A percentile compares a stretch with the other conserved stretches of the same genome.
Evolutionary conservation across 2,329 filamentous ascomycete genomes (phyloP).

Genomic region (Fusarium cicatricum): DNA sequence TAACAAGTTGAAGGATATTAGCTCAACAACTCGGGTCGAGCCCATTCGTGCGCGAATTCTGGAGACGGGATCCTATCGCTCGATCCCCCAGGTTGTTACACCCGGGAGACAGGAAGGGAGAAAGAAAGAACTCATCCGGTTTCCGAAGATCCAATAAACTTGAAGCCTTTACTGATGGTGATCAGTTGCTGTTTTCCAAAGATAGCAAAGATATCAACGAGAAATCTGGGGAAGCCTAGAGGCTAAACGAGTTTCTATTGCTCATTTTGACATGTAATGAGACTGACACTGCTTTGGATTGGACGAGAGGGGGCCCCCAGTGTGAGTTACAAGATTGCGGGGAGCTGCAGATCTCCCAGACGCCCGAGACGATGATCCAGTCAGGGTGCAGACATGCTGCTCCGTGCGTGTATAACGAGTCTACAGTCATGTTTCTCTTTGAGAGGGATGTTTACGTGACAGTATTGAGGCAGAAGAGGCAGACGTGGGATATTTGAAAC

Average conservation of each 20-base stretch:
- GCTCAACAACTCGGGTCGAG: constrained; percentile 21
- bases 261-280: constrained; percentile 38
- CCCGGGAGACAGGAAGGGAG: constrained; percentile 24
- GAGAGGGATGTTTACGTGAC: background rate
- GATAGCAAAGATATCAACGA: constrained; percentile 37
- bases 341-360: constrained; percentile 40
- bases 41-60: constrained; percentile 37
- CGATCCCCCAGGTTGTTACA: constrained; percentile 8
- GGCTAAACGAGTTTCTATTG: constrained; percentile 30
- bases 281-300: constrained; percentile 18
- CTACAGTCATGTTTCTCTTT: background rate
- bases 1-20: constrained; percentile 20
- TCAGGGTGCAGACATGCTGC: background rate
- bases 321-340: constrained; percentile 34
- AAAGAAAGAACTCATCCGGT: constrained; percentile 16
- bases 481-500: background rate
- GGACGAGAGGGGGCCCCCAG: constrained; percentile 1
- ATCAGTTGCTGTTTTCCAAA: constrained; percentile 28
- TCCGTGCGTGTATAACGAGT: constrained; percentile 4
- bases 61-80: constrained; percentile 38
- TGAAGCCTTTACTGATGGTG: constrained; percentile 38
- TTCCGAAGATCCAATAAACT: constrained; percentile 34
- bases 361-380: constrained; percentile 12
- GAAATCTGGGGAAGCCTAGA: constrained; percentile 38
- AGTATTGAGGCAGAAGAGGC: background rate